Evolutionary conservation across 2,329 filamentous ascomycete genomes (phyloP), one percentile per base, ranked within the genome.

Genomic region (Talaromyces marneffei): DNA sequence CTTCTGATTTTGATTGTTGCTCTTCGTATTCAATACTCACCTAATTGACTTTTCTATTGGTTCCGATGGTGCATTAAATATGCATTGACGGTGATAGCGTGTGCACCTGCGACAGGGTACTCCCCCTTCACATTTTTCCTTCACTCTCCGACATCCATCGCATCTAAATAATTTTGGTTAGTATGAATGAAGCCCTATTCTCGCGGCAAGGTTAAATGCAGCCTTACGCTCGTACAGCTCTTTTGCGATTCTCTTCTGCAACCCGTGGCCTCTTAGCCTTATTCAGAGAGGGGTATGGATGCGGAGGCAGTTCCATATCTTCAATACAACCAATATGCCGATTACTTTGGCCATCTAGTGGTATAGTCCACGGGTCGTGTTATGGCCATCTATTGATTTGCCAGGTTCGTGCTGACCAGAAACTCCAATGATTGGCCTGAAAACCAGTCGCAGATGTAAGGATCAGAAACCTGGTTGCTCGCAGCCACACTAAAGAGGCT

Each of bases 51-150:
- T 74, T 62, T 74, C 72, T 46, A 64, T 66, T 46, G 70, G 71
- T 50, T 75, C 73, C 35, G 72, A 69, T 55, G 74, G 75, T 9
- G 74, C 71, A 23, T 74, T 75, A 65, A 83, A 83, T 62, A 79
- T 75, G 69, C 82, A 83, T 65, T 78, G 77, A 46, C 81, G 77
- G 62, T 77, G 78, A 65, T 83, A 78, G 62, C 79, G 80, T 61
- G 78, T 74, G 67, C 82, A 84, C 59, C 82, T 73, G 52, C 80
- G 78, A 66, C 82, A 84, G 1, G 82, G 82, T 18, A 82, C 74
- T 55, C 81, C 82, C 52, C 82, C 82, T 65, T 83, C 81, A 66
- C 82, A 84, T 71, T 83, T 83, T 69, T 84, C 82, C 67, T 84
- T 84, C 61, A 81, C 77, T 64, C 80, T 76, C 62, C 82, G 80